These are phyloP conservation scores for Nothophoma quercina DNA, from an alignment of 2,329 filamentous ascomycete species.

Conservation along the genomic window DNA sequence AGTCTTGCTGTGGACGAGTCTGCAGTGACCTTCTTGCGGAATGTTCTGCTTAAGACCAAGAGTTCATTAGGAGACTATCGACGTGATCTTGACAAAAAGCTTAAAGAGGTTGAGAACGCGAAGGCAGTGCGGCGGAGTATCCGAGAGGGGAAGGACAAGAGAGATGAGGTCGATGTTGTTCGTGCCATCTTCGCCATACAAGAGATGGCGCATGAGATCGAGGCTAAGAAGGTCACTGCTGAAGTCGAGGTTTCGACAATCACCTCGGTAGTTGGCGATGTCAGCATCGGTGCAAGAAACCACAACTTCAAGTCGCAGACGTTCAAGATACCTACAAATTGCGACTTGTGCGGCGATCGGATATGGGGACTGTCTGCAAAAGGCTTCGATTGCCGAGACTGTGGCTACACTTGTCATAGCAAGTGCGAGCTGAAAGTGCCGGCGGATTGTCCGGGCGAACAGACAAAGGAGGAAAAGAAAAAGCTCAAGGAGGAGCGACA, in stretches of 20 bases:
- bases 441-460: slow-evolving; percentile 91
- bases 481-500: slow-evolving; percentile 88
- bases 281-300: slow-evolving; percentile 90
- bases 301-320: slow-evolving; percentile 99
- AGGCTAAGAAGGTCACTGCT: slow-evolving; percentile 82
- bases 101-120: slow-evolving; percentile 80
- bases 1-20: slow-evolving; percentile 84
- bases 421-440: slow-evolving; percentile 99
- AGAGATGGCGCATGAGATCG: slow-evolving; percentile 83
- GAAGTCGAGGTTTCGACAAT: slow-evolving; percentile 95
- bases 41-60: slow-evolving; percentile 91
- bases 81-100: slow-evolving; percentile 84
- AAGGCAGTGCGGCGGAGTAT: slow-evolving; percentile 78
- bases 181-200: slow-evolving; percentile 83
- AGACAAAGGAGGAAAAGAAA: slow-evolving; percentile 94
- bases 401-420: slow-evolving; percentile 96
- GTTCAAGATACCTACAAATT: slow-evolving; percentile 99
- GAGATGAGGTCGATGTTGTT: slow-evolving; percentile 87
- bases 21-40: slow-evolving; percentile 89
- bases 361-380: slow-evolving; percentile 98
- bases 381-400: slow-evolving; percentile 94
- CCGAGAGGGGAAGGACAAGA: slow-evolving; percentile 83
- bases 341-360: slow-evolving; percentile 92
- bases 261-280: slow-evolving; percentile 87
- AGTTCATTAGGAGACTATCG: slow-evolving; percentile 79